A percentile compares a stretch with the other conserved stretches of the same genome.
These are phyloP conservation scores for Colletotrichum sidae DNA, from an alignment of 2,329 filamentous ascomycete species.

Conservation along the genomic window DNA sequence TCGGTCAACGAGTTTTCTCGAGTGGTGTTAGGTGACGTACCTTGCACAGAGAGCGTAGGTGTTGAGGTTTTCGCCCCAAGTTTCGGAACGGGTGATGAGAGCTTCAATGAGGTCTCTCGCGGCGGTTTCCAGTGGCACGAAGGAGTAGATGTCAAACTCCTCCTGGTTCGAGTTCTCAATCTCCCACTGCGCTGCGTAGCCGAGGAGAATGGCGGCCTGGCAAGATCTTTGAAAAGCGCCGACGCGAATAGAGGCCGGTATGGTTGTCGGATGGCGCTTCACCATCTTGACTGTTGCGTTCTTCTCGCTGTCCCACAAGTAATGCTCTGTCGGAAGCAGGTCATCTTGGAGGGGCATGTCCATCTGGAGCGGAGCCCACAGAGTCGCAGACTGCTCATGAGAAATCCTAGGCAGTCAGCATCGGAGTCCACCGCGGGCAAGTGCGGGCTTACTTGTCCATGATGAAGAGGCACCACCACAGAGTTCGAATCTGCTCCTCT, in stretches of 20 bases:
- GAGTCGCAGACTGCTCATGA: slow-evolving; percentile 47
- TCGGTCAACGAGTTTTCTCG: neutral
- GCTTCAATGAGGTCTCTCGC: slow-evolving; percentile 48
- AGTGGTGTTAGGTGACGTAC: slow-evolving; percentile 34
- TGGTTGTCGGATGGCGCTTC: slow-evolving; percentile 44
- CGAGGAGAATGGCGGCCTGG: slow-evolving; percentile 50
- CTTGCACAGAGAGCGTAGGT: slow-evolving; percentile 50
- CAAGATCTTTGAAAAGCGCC: slow-evolving; percentile 50
- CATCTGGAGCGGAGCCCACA: slow-evolving; percentile 49
- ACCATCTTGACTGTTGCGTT: slow-evolving; percentile 40
- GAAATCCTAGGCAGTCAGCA: slow-evolving; percentile 42
- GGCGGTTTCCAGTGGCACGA: slow-evolving; percentile 47
- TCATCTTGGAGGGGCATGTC: slow-evolving; percentile 50
- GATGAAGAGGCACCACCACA: slow-evolving; percentile 59
- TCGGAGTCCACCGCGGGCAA: neutral
- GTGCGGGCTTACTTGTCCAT: slow-evolving; percentile 52
- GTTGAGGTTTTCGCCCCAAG: slow-evolving; percentile 50
- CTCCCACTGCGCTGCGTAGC: slow-evolving; percentile 45
- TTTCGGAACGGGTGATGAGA: slow-evolving; percentile 47
- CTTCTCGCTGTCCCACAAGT: slow-evolving; percentile 46
- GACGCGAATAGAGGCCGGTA: slow-evolving; percentile 45
- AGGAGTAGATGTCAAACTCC: slow-evolving; percentile 42
- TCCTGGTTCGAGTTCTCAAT: slow-evolving; percentile 35
- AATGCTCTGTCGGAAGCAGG: slow-evolving; percentile 48
- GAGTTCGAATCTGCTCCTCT: slow-evolving; percentile 53